A percentile compares a stretch with the other conserved stretches of the same genome.
These are phyloP conservation scores for Agaricus subrufescens DNA, from an alignment of 768 basidiomycete genomes.

Conservation along the genomic window DNA sequence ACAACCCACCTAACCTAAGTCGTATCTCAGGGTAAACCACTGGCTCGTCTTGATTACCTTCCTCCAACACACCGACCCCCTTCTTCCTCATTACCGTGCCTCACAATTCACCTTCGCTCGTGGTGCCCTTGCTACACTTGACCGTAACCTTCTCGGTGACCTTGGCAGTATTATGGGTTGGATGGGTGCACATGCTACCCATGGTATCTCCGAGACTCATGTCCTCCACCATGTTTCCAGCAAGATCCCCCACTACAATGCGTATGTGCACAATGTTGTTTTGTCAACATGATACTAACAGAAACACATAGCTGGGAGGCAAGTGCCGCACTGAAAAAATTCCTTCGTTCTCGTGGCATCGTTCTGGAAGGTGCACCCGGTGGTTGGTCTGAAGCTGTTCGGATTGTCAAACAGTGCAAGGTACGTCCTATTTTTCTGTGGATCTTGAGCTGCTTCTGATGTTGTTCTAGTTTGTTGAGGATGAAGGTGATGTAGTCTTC, in stretches of 20 bases:
- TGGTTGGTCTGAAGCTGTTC: conserved; percentile 77
- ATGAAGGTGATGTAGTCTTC: conserved; percentile 86
- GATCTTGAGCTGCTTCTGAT: neutral
- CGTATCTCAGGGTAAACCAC: conserved; percentile 67
- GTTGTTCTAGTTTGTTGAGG: conserved; percentile 74
- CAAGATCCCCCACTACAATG: conserved; percentile 96
- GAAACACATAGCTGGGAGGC: conserved; percentile 74
- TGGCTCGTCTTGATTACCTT: conserved; percentile 97
- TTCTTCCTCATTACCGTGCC: conserved; percentile 90
- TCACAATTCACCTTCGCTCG: conserved; percentile 89
- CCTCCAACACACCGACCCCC: conserved; percentile 96
- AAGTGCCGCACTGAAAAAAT: conserved; percentile 74
- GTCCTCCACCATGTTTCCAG: conserved; percentile 88
- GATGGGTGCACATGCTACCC: conserved; percentile 80
- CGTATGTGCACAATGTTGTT: conserved; percentile 34
- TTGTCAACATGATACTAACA: neutral
- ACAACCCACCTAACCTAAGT: too few species aligned
- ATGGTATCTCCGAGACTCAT: conserved; percentile 94
- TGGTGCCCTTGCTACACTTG: conserved; percentile 89
- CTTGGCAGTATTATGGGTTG: conserved; percentile 76
- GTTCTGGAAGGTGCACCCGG: conserved; percentile 67
- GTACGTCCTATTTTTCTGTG: conserved; percentile 22
- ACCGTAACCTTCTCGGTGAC: conserved; percentile 77
- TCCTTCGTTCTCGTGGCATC: conserved; percentile 59
- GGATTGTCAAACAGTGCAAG: conserved; percentile 77